Evolutionary conservation across 2,329 filamentous ascomycete species (phyloP).

Genomic region (Plectosphaerella sp.): DNA sequence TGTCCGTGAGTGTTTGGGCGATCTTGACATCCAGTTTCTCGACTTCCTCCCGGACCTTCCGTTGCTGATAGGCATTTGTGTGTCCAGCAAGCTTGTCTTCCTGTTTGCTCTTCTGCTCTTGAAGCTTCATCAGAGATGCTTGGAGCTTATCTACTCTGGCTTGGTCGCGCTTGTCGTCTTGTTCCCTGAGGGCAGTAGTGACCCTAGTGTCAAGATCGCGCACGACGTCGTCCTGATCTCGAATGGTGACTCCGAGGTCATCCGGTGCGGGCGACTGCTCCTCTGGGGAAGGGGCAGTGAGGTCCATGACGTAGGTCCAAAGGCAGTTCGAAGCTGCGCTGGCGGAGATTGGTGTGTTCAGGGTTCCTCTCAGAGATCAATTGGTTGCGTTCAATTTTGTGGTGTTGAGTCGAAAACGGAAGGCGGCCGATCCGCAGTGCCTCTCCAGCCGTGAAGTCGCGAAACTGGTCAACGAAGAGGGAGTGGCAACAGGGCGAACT

Average conservation of each 20-base stretch:
- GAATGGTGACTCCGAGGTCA: slow-evolving; percentile 32
- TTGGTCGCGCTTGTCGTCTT: slow-evolving; percentile 59
- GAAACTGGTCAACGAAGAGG: too few species aligned
- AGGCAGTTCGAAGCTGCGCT: too few species aligned
- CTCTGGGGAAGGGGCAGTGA: not conserved
- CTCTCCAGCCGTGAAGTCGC: too few species aligned
- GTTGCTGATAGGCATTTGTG: not conserved
- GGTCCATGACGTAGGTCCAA: too few species aligned
- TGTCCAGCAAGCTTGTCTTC: not conserved
- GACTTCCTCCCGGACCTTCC: slow-evolving; percentile 47
- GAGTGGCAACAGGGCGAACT: too few species aligned
- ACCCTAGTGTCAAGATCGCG: slow-evolving; percentile 71
- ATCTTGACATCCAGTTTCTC: slow-evolving; percentile 62
- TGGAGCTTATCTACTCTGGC: slow-evolving; percentile 59
- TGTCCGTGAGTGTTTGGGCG: slow-evolving; percentile 62
- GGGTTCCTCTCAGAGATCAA: too few species aligned
- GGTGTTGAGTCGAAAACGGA: too few species aligned
- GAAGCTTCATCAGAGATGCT: not conserved
- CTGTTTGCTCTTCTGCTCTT: not conserved
- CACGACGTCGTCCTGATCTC: slow-evolving; percentile 87
- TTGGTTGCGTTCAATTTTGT: too few species aligned
- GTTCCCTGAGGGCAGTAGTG: slow-evolving; percentile 53
- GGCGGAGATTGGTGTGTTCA: too few species aligned
- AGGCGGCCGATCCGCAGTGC: too few species aligned
- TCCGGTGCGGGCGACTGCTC: not conserved